Percentiles rank a stretch among this genome's conserved stretches.
Conservation (phyloP, 2,329 filamentous ascomycete genomes). For the Alternaria brassicicola region DNA sequence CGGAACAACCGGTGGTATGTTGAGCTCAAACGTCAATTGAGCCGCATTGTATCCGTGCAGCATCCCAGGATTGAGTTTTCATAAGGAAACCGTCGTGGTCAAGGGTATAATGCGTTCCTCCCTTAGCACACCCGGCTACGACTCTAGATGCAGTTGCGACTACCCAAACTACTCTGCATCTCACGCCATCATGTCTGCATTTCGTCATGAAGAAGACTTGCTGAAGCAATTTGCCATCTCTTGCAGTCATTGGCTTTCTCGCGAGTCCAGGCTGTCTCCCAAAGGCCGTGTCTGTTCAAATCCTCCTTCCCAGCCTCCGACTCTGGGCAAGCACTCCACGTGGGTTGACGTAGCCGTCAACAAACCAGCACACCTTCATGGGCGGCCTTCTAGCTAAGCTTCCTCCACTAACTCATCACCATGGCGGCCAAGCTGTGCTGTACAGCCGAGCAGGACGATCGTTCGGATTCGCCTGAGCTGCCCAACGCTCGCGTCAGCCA, state of each 20-base stretch:
- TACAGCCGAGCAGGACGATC: constrained; percentile 36
- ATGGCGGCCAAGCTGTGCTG: constrained; percentile 47
- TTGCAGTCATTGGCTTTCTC: neutral
- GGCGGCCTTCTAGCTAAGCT: neutral
- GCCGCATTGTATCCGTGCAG: neutral
- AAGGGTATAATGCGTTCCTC: neutral
- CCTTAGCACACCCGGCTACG: neutral
- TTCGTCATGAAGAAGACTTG: neutral
- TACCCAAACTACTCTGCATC: neutral
- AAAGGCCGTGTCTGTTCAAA: neutral
- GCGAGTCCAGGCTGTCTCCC: neutral
- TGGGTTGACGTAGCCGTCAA: constrained; percentile 2
- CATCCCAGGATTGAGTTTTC: neutral
- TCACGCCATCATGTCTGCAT: neutral
- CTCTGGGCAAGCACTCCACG: constrained; percentile 3
- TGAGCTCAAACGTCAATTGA: neutral
- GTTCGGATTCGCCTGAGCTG: constrained; percentile 39
- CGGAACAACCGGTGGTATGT: too few relatives aligned
- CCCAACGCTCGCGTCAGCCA: constrained; percentile 42
- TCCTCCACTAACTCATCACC: neutral
- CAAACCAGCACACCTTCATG: constrained; percentile 1
- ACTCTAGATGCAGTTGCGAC: neutral
- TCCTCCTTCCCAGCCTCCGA: neutral
- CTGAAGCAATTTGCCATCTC: neutral
- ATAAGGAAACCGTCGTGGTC: neutral